phyloP scores from a whole-genome alignment of 2,329 filamentous ascomycete genomes.

The Sporothrix pallida region DNA sequence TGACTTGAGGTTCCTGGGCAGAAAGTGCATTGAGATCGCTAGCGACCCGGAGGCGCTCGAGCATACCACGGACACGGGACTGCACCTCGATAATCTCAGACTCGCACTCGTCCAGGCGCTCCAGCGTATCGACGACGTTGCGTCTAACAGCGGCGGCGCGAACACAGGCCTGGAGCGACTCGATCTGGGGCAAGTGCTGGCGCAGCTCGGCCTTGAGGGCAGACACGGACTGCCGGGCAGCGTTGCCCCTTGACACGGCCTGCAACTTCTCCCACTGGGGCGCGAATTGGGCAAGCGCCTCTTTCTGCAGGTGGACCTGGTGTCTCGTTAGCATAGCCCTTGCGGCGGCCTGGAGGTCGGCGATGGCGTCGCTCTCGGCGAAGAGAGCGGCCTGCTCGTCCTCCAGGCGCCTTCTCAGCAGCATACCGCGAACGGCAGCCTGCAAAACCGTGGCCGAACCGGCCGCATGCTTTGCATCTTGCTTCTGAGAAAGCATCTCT shows the following conservation, averaged over 20 bases:
- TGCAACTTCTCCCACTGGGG: conserved; percentile 59
- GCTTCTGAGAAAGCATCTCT: conserved; percentile 60
- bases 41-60: conserved; percentile 58
- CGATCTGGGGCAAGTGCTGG: conserved; percentile 52
- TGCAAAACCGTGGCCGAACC: conserved; percentile 65
- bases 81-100: conserved; percentile 60
- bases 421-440: conserved; percentile 69
- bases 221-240: conserved; percentile 53
- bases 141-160: conserved; percentile 62
- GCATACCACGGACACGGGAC: conserved; percentile 65
- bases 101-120: conserved; percentile 55
- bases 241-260: conserved; percentile 54
- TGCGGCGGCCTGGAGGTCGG: conserved; percentile 67
- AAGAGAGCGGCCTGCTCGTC: conserved; percentile 60
- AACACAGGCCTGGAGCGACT: conserved; percentile 57
- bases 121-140: conserved; percentile 55
- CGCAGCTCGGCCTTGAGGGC: conserved; percentile 56
- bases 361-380: conserved; percentile 56
- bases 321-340: conserved; percentile 66
- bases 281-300: conserved; percentile 57
- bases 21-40: conserved; percentile 62
- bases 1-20: conserved; percentile 61
- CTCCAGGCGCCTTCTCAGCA: conserved; percentile 63
- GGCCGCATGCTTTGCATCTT: conserved; percentile 59
- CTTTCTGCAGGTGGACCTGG: conserved; percentile 57